These are phyloP conservation scores for Beauveria medogensis DNA, from an alignment of 2,329 filamentous ascomycete species.

Conservation along the genomic window DNA sequence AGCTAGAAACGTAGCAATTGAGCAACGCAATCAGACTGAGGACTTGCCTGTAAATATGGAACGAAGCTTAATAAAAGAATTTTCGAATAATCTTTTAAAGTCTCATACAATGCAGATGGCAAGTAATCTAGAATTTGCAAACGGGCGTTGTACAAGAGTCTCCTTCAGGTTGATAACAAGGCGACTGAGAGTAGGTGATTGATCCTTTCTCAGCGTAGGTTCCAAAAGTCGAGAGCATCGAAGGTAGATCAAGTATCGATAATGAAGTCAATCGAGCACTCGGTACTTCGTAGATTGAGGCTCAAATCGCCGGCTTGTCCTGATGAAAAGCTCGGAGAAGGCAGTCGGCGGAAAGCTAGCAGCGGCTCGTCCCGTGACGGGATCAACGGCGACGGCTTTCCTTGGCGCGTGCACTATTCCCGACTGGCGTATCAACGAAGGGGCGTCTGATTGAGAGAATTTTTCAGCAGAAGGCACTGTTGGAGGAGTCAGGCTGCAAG, in stretches of 20 bases:
- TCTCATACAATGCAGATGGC: not conserved
- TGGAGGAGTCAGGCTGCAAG: not conserved
- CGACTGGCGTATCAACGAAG: not conserved
- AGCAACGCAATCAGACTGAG: not conserved
- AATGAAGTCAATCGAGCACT: too few species aligned
- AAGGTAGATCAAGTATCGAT: not conserved
- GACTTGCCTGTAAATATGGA: not conserved
- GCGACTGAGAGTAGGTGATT: not conserved
- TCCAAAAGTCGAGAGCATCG: not conserved
- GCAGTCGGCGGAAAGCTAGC: not conserved
- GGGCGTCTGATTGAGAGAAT: not conserved
- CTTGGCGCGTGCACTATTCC: not conserved
- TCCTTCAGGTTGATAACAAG: not conserved
- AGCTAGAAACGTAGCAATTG: not conserved
- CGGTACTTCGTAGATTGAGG: not conserved
- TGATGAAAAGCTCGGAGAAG: not conserved
- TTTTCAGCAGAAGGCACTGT: not conserved
- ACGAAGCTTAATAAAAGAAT: not conserved
- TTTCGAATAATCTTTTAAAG: not conserved
- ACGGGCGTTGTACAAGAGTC: not conserved
- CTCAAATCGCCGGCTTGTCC: not conserved
- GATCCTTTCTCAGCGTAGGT: not conserved
- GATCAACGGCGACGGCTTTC: not conserved
- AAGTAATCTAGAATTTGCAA: not conserved
- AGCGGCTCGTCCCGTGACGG: conserved; percentile 10